These are phyloP conservation scores for Barbarea vulgaris DNA, from an alignment of 345 rosid species.

Conservation along the genomic window DNA sequence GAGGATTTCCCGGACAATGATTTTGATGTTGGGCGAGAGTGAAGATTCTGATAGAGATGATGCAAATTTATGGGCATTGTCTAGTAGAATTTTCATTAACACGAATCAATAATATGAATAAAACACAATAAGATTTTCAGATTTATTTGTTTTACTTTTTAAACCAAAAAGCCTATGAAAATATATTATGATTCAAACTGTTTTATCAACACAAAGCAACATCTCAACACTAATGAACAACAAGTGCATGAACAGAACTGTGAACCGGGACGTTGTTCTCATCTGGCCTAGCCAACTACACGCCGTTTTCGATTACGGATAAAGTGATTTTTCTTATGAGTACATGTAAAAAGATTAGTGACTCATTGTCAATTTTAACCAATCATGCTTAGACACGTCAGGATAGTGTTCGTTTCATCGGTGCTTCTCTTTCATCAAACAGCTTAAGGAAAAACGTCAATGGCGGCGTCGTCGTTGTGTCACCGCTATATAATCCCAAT, in stretches of 20 bases:
- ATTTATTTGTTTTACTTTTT: too few relatives aligned
- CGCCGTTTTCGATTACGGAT: background rate
- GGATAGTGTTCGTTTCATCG: constrained; percentile 12
- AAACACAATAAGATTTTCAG: too few relatives aligned
- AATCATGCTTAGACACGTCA: constrained; percentile 19
- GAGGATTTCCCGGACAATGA: too few relatives aligned
- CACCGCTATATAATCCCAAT: constrained; percentile 23
- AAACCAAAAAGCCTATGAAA: too few relatives aligned
- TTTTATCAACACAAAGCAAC: too few relatives aligned
- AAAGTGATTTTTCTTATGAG: background rate
- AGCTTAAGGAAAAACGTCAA: background rate
- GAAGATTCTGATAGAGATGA: too few relatives aligned
- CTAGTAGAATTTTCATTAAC: too few relatives aligned
- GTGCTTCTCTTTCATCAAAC: constrained; percentile 24
- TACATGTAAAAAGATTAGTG: background rate
- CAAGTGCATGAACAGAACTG: background rate
- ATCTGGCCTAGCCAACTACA: background rate
- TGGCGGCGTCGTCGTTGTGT: constrained; percentile 43
- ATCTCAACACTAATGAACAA: too few relatives aligned
- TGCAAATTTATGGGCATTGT: too few relatives aligned
- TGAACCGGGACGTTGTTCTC: background rate
- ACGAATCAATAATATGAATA: too few relatives aligned
- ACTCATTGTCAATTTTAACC: background rate
- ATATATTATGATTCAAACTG: too few relatives aligned
- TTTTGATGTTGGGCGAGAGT: too few relatives aligned